phyloP scores from a whole-genome alignment of 2,329 filamentous ascomycete genomes.

The Colletotrichum tofieldiae region DNA sequence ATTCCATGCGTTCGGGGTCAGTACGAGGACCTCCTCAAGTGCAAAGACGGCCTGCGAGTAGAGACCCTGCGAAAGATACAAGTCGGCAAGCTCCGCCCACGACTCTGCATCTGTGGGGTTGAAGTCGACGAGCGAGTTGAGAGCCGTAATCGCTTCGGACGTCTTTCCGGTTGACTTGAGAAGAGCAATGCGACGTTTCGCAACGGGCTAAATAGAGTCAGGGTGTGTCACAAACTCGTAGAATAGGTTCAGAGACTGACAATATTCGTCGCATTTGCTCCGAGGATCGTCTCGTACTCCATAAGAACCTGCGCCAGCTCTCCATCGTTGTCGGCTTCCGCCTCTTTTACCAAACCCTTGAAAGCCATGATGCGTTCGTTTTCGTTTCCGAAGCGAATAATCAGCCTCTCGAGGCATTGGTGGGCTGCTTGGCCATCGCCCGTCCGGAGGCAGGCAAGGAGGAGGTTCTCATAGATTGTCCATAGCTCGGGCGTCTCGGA shows the following conservation, averaged over 20 bases:
- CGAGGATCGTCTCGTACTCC: constrained; percentile 83
- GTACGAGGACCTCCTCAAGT: constrained; percentile 89
- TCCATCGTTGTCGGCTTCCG: constrained; percentile 76
- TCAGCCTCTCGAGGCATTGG: constrained; percentile 81
- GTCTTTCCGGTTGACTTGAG: constrained; percentile 80
- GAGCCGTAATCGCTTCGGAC: constrained; percentile 80
- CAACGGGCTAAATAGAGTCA: constrained; percentile 75
- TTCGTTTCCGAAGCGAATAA: constrained; percentile 82
- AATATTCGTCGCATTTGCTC: constrained; percentile 83
- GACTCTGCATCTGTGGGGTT: constrained; percentile 92
- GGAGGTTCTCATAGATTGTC: constrained; percentile 88
- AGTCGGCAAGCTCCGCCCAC: constrained; percentile 91
- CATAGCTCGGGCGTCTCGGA: constrained; percentile 86
- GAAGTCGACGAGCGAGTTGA: constrained; percentile 84
- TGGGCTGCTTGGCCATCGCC: constrained; percentile 86
- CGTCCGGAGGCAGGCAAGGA: constrained; percentile 87
- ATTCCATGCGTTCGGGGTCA: constrained; percentile 96
- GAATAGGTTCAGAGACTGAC: constrained; percentile 64
- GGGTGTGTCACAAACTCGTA: constrained; percentile 39
- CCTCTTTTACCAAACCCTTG: constrained; percentile 87
- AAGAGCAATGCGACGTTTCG: constrained; percentile 87
- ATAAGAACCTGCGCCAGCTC: constrained; percentile 80
- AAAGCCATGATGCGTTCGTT: constrained; percentile 92
- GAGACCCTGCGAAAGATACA: constrained; percentile 86
- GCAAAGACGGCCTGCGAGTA: constrained; percentile 89